These are phyloP conservation scores for Lablab purpureus DNA, from an alignment of 306 rosid genomes.

Conservation along the genomic window DNA sequence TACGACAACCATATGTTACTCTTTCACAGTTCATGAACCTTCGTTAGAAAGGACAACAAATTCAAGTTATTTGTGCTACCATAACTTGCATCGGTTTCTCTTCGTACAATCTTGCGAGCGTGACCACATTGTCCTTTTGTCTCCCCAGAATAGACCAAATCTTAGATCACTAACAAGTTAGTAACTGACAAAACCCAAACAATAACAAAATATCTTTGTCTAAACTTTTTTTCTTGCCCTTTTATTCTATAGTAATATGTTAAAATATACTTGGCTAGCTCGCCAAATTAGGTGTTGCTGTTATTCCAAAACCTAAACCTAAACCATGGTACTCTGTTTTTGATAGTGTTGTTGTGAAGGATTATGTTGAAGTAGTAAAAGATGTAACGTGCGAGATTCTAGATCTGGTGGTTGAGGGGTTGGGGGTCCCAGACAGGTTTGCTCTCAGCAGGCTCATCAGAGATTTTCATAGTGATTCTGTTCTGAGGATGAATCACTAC, in stretches of 20 bases:
- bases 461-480: constrained; percentile 72
- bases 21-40: constrained; percentile 2
- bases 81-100: not conserved
- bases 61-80: constrained; percentile 5
- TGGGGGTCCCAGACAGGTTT: constrained; percentile 70
- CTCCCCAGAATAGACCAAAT: not conserved
- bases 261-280: too few species aligned
- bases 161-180: not conserved
- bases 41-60: not conserved
- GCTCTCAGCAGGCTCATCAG: constrained; percentile 70
- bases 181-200: not conserved
- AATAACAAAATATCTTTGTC: not conserved
- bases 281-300: too few species aligned
- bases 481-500: constrained; percentile 89
- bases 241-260: too few species aligned
- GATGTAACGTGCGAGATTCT: constrained; percentile 79
- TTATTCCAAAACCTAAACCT: not conserved
- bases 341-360: constrained; percentile 65
- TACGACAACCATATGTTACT: not conserved
- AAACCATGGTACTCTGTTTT: not conserved
- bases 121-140: not conserved
- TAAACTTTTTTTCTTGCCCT: not conserved
- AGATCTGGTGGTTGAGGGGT: constrained; percentile 80
- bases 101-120: constrained; percentile 6
- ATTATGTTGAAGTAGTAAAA: constrained; percentile 62